Evolutionary conservation across 1,284 basidiomycete species (phyloP).

Genomic region (Austropuccinia psidii): DNA sequence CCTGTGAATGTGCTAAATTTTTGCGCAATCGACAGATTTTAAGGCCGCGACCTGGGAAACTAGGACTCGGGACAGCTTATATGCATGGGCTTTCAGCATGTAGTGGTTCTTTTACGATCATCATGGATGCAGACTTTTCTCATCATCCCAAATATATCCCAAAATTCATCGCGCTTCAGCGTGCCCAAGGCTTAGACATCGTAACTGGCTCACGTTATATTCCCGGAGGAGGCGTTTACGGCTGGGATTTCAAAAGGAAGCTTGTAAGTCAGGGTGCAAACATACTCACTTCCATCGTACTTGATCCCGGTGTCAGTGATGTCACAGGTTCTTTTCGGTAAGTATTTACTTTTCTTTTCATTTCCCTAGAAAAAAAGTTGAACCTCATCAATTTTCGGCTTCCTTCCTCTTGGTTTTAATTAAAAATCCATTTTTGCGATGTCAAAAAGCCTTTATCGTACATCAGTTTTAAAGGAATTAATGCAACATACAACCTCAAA

Average conservation of each 20-base stretch:
- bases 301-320: constrained; percentile 75
- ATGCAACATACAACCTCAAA: constrained; percentile 73
- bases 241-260: constrained; percentile 81
- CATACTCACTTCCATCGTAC: constrained; percentile 70
- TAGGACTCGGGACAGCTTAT: constrained; percentile 65
- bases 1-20: neutral
- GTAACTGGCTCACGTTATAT: constrained; percentile 84
- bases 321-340: constrained; percentile 78
- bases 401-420: neutral
- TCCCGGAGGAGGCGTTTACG: constrained; percentile 69
- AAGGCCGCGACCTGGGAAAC: constrained; percentile 20
- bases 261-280: constrained; percentile 77
- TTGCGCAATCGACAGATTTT: neutral
- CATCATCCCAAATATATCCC: constrained; percentile 56
- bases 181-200: constrained; percentile 71
- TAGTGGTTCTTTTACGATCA: constrained; percentile 86
- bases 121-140: constrained; percentile 94
- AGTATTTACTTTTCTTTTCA: constrained; percentile 43
- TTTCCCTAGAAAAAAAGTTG: neutral
- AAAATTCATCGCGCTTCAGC: constrained; percentile 54
- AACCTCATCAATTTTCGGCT: neutral
- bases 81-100: constrained; percentile 81
- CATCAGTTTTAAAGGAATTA: constrained; percentile 66
- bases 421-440: neutral
- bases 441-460: constrained; percentile 61